A percentile compares a stretch with the other conserved stretches of the same genome.
Conservation (phyloP, 2,329 filamentous ascomycete species). For the Sphaerulina musiva region DNA sequence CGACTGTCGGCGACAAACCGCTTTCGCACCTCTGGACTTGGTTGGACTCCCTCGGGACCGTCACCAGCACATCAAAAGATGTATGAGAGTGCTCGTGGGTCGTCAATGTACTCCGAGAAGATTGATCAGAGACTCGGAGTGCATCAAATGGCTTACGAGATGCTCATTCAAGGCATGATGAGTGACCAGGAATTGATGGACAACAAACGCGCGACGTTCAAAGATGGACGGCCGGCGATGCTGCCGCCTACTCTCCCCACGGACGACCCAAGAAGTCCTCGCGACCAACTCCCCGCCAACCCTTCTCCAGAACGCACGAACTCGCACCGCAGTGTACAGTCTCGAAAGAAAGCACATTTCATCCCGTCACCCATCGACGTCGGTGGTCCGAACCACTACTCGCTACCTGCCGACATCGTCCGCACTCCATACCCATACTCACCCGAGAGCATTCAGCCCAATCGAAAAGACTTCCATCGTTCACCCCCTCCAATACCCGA, state of each 20-base stretch:
- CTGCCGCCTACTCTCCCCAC: constrained; percentile 20
- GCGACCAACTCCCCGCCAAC: constrained; percentile 10
- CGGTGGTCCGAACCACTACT: constrained; percentile 13
- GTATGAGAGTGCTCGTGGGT: neutral
- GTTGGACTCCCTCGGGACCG: neutral
- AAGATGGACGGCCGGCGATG: constrained; percentile 19
- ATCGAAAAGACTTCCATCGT: constrained; percentile 25
- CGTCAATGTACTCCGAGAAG: constrained; percentile 19
- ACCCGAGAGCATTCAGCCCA: constrained; percentile 7
- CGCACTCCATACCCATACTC: constrained; percentile 32
- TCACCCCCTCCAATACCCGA: constrained; percentile 13
- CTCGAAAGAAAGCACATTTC: constrained; percentile 30
- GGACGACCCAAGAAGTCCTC: constrained; percentile 26
- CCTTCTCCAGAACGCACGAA: constrained; percentile 6
- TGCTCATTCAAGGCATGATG: constrained; percentile 32
- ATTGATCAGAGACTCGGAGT: constrained; percentile 29
- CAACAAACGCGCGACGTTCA: constrained; percentile 6
- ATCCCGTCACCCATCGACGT: constrained; percentile 33
- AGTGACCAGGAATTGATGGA: constrained; percentile 24
- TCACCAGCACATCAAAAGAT: constrained; percentile 3
- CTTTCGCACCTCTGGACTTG: constrained; percentile 13
- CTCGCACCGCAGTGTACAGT: constrained; percentile 14
- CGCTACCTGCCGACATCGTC: constrained; percentile 27
- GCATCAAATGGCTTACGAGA: constrained; percentile 31
- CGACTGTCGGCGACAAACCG: constrained; percentile 12